Percentiles rank a stretch among this genome's conserved stretches.
phyloP scores from a whole-genome alignment of 1,284 basidiomycete genomes.

The Abortiporus biennis region DNA sequence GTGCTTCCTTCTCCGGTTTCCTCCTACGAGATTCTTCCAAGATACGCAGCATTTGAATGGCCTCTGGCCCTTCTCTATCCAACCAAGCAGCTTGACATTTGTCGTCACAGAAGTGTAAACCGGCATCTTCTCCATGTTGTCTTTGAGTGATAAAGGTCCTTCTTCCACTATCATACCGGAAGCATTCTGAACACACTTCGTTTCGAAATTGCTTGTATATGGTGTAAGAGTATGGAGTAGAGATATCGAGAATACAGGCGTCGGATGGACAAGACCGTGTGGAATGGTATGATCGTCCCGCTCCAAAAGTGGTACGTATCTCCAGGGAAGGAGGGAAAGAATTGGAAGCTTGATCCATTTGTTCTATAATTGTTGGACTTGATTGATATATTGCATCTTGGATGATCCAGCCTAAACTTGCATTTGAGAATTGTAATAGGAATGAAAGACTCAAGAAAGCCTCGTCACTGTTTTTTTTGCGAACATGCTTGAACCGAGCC shows the following conservation, averaged over 20 bases:
- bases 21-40: slow-evolving; percentile 29
- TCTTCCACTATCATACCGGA: slow-evolving; percentile 46
- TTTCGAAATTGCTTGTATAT: slow-evolving; percentile 42
- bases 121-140: slow-evolving; percentile 25
- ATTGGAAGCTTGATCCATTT: too few relatives aligned
- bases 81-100: slow-evolving; percentile 41
- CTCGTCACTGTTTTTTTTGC: too few relatives aligned
- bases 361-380: too few relatives aligned
- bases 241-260: slow-evolving; percentile 17
- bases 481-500: too few relatives aligned
- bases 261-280: slow-evolving; percentile 14
- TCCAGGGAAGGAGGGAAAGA: too few relatives aligned
- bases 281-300: slow-evolving; percentile 24
- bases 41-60: slow-evolving; percentile 21
- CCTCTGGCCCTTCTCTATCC: slow-evolving; percentile 25
- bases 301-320: slow-evolving; percentile 10
- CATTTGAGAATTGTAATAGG: too few relatives aligned
- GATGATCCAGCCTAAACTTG: too few relatives aligned
- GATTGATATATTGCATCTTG: too few relatives aligned
- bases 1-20: slow-evolving; percentile 16
- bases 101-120: slow-evolving; percentile 50
- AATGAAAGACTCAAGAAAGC: too few relatives aligned
- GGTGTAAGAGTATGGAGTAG: slow-evolving; percentile 23
- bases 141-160: slow-evolving; percentile 21
- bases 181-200: slow-evolving; percentile 61